These are phyloP conservation scores for Pythium oligandrum DNA, from an alignment of 352 stramenopile species.

Conservation along the genomic window DNA sequence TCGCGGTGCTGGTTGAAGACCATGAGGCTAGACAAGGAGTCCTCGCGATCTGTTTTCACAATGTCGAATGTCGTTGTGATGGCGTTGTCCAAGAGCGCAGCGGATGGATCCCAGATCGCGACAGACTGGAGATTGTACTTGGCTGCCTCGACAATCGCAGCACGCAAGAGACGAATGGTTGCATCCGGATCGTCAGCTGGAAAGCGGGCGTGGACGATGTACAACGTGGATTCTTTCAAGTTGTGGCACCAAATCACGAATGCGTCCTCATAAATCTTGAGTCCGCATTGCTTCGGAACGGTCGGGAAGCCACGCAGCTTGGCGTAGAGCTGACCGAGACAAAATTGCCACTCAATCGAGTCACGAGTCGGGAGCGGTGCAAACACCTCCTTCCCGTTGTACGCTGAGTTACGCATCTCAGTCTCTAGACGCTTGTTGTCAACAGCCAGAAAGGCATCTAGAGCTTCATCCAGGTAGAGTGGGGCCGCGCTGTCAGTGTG, in stretches of 20 bases:
- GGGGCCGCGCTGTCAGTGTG: not conserved
- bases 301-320: conserved; percentile 23
- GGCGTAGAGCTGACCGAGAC: conserved; percentile 49
- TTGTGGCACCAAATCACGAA: conserved; percentile 70
- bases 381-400: conserved; percentile 34
- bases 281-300: conserved; percentile 33
- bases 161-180: conserved; percentile 18
- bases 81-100: conserved; percentile 14
- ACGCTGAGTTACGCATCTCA: conserved; percentile 24
- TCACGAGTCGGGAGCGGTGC: conserved; percentile 37
- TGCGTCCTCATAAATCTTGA: conserved; percentile 29
- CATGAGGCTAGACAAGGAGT: conserved; percentile 58
- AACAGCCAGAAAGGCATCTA: conserved; percentile 31
- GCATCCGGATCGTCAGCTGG: conserved; percentile 15
- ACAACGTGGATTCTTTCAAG: conserved; percentile 50
- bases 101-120: conserved; percentile 54
- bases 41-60: conserved; percentile 26
- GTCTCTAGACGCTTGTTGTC: conserved; percentile 33
- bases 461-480: conserved; percentile 29
- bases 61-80: conserved; percentile 27
- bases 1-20: conserved; percentile 25
- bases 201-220: conserved; percentile 43
- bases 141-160: conserved; percentile 5
- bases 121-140: conserved; percentile 6
- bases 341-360: conserved; percentile 67